These are phyloP conservation scores for Colletotrichum liriopes DNA, from an alignment of 2,329 filamentous ascomycete genomes.

Conservation along the genomic window DNA sequence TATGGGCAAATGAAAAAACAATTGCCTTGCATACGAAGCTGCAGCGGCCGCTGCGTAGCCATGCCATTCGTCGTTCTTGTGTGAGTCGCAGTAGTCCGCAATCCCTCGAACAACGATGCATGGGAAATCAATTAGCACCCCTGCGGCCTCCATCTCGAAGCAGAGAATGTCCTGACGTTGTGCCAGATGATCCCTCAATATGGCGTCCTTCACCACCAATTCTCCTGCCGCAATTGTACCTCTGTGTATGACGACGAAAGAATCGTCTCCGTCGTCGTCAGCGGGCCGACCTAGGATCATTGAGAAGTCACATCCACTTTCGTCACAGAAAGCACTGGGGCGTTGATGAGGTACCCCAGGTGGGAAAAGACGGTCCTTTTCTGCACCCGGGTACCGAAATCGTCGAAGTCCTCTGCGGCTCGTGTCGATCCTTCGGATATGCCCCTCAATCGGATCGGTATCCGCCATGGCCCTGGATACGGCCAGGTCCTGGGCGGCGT, in stretches of 20 bases:
- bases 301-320: too few species aligned
- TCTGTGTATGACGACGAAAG: constrained; percentile 41
- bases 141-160: constrained; percentile 45
- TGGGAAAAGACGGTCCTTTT: not conserved
- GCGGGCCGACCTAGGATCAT: constrained; percentile 15
- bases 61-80: constrained; percentile 41
- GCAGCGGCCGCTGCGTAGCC: constrained; percentile 36
- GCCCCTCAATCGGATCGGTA: not conserved
- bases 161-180: constrained; percentile 37
- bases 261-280: constrained; percentile 24
- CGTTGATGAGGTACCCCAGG: not conserved
- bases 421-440: not conserved
- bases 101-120: constrained; percentile 43
- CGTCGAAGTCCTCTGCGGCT: not conserved
- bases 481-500: not conserved
- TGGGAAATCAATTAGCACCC: constrained; percentile 40
- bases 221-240: constrained; percentile 45
- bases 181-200: constrained; percentile 40
- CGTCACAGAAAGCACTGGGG: too few species aligned
- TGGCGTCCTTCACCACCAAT: constrained; percentile 40
- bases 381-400: too few species aligned
- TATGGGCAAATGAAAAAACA: constrained; percentile 41
- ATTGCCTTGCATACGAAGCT: constrained; percentile 41
- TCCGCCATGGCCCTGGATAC: not conserved
- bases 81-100: constrained; percentile 43